Conservation (phyloP, 208 protist genomes). For the Crithidia bombi region DNA sequence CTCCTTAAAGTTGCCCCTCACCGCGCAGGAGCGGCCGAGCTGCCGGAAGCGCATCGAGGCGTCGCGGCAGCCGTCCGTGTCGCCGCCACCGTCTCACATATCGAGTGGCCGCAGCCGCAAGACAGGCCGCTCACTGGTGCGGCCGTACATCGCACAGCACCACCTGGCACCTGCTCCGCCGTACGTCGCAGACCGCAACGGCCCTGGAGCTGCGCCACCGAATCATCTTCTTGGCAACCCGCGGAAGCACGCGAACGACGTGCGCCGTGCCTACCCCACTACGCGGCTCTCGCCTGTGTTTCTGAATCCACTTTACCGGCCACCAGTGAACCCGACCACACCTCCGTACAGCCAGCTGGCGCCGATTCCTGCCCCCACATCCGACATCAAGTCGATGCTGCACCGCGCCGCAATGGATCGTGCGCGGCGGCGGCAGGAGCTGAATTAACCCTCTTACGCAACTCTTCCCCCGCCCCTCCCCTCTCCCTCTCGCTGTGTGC, state of each 20-base stretch:
- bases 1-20: not conserved
- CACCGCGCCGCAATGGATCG: conserved; percentile 76
- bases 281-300: conserved; percentile 14
- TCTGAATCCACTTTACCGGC: conserved; percentile 56
- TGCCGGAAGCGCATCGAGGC: conserved; percentile 36
- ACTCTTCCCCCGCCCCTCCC: too few species aligned
- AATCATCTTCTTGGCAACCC: conserved; percentile 20
- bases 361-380: conserved; percentile 1
- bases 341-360: conserved; percentile 26
- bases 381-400: conserved; percentile 83
- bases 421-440: conserved; percentile 47
- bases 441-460: conserved; percentile 10
- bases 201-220: not conserved
- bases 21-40: conserved; percentile 33
- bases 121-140: not conserved
- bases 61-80: conserved; percentile 1
- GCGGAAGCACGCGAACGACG: conserved; percentile 17
- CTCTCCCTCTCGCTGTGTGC: too few species aligned
- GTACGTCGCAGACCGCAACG: conserved; percentile 11
- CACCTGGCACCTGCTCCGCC: conserved; percentile 9
- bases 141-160: conserved; percentile 23
- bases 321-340: conserved; percentile 24
- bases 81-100: conserved; percentile 12
- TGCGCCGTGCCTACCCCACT: conserved; percentile 7
- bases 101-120: conserved; percentile 9